These are phyloP conservation scores for Metschnikowia picachoensis DNA, from an alignment of 805 yeast species.

Conservation along the genomic window DNA sequence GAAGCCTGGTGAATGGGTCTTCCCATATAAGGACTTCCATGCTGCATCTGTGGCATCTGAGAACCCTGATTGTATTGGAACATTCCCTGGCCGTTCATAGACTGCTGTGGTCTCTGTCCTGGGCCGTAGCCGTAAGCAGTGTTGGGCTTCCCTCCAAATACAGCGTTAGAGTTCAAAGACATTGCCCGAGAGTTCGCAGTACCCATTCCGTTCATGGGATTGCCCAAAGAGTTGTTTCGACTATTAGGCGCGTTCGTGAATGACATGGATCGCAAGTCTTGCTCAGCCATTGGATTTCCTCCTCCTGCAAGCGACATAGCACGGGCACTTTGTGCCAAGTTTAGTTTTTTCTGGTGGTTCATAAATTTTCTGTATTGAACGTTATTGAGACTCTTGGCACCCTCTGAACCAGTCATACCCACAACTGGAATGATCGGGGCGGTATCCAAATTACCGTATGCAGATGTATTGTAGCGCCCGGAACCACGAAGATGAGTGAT, in stretches of 20 bases:
- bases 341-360: constrained; percentile 62
- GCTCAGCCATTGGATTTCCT: constrained; percentile 26
- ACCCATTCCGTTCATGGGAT: constrained; percentile 17
- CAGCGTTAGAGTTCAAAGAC: constrained; percentile 34
- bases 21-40: neutral
- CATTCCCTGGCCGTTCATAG: neutral
- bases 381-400: constrained; percentile 37
- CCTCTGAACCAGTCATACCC: constrained; percentile 27
- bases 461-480: constrained; percentile 50
- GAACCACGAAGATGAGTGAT: constrained; percentile 60
- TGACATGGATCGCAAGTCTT: constrained; percentile 33
- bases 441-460: constrained; percentile 42
- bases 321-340: constrained; percentile 44
- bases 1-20: neutral
- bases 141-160: constrained; percentile 5
- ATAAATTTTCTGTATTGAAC: constrained; percentile 66
- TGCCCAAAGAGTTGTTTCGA: constrained; percentile 23
- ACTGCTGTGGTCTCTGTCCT: constrained; percentile 1
- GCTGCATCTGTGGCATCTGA: neutral
- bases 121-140: neutral
- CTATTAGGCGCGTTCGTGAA: constrained; percentile 18
- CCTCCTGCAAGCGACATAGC: constrained; percentile 41
- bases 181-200: constrained; percentile 36
- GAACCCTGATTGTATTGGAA: neutral
- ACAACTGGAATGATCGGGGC: constrained; percentile 76